Base-by-base conservation (phyloP, 148 eudicot species). In the Camellia sinensis region DNA sequence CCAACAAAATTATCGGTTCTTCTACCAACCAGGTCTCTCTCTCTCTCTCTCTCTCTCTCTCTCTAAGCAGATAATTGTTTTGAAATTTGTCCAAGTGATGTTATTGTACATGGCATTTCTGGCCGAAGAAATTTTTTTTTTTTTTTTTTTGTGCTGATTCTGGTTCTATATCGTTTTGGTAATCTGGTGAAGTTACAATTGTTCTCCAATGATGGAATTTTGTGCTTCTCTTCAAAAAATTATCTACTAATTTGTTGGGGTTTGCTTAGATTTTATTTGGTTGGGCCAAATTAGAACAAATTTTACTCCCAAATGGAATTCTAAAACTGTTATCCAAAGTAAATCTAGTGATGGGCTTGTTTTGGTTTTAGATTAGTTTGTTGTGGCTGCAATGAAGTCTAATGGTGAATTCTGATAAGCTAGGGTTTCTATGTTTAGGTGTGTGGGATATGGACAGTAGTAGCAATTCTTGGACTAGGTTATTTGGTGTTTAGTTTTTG, bases 1-100 rank as follows among this genome's bases (percentile, higher is more conserved):
- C 98, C 63, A 89, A 92, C 83, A 84, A 84, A 12, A 90, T 95
- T 50, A 77, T 93, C 57, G 97, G 98, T 22, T 89, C 97, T 12
- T 93, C 98, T 29, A 87, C 97, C 22, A 89, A 95, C 7, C 89
- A 88, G 97, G 98, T 95, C 6, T 75, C 17, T 69, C 21, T 14
- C 11, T 41, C 22, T 15, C 13, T 50, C 45, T 4, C 64, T 29
- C 5, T 19, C n/a, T 41, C 52, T 40, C 37, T n/a, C 7, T 48
- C 29, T 12, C 0, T 40, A 48, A 22, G 7, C 71, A 12, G 44
- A 64, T 22, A 77, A 63, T 64, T 65, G 79, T 48, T 77, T 29
- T 9, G 59, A 22, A 14, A 22, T 7, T 76, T 15, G 22, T 76
- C 3, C 48, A 15, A 65, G 29, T 14, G 8, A 71, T 9, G 74